A percentile compares a stretch with the other conserved stretches of the same genome.
These are phyloP conservation scores for Saururus chinensis DNA, from an alignment of 164 flowering plant genomes.

Conservation along the genomic window DNA sequence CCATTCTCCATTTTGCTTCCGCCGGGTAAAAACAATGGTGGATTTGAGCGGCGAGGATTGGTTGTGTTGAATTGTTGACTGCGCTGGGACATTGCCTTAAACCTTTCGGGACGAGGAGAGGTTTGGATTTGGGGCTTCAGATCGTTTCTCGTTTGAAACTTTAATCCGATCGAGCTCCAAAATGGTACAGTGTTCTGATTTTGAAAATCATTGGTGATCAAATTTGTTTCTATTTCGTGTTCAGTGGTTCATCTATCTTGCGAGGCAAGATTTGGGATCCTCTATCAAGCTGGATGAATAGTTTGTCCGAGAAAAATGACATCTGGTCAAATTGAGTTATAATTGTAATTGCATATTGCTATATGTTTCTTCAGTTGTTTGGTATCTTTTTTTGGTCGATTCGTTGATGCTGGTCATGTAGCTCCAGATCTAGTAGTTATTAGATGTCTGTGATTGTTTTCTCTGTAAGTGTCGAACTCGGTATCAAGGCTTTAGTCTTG, in stretches of 20 bases:
- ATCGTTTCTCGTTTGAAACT: background rate
- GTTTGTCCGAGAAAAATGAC: too few relatives aligned
- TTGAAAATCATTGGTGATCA: background rate
- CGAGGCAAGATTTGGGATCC: too few relatives aligned
- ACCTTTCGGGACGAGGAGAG: background rate
- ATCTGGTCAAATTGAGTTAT: too few relatives aligned
- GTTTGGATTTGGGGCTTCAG: background rate
- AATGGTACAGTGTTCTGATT: background rate
- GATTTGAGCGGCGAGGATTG: background rate
- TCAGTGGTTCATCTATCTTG: background rate
- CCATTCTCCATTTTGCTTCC: background rate
- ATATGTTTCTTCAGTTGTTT: too few relatives aligned
- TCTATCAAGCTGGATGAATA: too few relatives aligned
- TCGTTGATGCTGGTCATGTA: too few relatives aligned
- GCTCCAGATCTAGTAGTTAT: too few relatives aligned
- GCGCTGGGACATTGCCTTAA: background rate
- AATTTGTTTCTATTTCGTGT: background rate
- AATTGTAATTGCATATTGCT: too few relatives aligned
- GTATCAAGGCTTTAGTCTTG: too few relatives aligned
- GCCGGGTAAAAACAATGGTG: background rate
- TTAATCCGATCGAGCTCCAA: background rate
- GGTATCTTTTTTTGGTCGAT: too few relatives aligned
- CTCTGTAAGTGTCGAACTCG: too few relatives aligned
- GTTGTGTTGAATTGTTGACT: background rate
- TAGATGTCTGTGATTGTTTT: too few relatives aligned